Evolutionary conservation across 495 filamentous ascomycete species (phyloP).

Genomic region (Durotheca rogersii): DNA sequence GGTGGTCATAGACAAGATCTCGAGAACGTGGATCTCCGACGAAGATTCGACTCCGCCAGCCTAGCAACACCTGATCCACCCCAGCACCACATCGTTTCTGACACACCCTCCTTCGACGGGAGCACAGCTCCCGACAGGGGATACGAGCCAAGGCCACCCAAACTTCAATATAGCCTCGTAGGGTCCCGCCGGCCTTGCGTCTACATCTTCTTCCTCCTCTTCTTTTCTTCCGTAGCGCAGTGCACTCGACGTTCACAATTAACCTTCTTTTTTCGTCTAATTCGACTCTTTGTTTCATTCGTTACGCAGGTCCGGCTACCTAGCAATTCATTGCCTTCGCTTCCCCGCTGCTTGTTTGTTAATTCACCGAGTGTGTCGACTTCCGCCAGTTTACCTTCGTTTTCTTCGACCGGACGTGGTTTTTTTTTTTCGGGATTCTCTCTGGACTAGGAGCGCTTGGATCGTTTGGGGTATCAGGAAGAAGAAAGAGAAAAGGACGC

Average conservation of each 20-base stretch:
- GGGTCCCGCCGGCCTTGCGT: slow-evolving; percentile 37
- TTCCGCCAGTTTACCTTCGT: slow-evolving; percentile 26
- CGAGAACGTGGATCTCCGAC: slow-evolving; percentile 48
- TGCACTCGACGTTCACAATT: slow-evolving; percentile 48
- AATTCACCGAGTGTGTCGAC: slow-evolving; percentile 4
- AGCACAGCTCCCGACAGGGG: slow-evolving; percentile 32
- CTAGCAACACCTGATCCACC: slow-evolving; percentile 42
- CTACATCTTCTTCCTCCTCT: slow-evolving; percentile 34
- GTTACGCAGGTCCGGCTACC: slow-evolving; percentile 51
- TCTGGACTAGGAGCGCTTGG: slow-evolving; percentile 19
- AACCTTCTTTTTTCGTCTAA: slow-evolving; percentile 51
- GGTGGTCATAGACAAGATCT: slow-evolving; percentile 49
- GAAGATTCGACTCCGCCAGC: slow-evolving; percentile 38
- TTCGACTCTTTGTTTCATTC: slow-evolving; percentile 40
- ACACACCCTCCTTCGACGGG: slow-evolving; percentile 40
- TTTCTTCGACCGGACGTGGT: slow-evolving; percentile 17
- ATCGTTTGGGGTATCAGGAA: slow-evolving; percentile 28
- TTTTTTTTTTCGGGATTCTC: slow-evolving; percentile 22
- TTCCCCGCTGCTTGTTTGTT: slow-evolving; percentile 27
- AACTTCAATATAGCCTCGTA: slow-evolving; percentile 44
- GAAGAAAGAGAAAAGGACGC: slow-evolving; percentile 19
- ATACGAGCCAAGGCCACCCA: slow-evolving; percentile 22
- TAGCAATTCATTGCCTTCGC: slow-evolving; percentile 39
- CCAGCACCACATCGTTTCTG: slow-evolving; percentile 39
- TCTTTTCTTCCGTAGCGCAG: slow-evolving; percentile 42